A percentile compares a stretch with the other conserved stretches of the same genome.
These are phyloP conservation scores for Hemisphaericaspora xylofermentans DNA, from an alignment of 1,139 yeast genomes.

Conservation along the genomic window DNA sequence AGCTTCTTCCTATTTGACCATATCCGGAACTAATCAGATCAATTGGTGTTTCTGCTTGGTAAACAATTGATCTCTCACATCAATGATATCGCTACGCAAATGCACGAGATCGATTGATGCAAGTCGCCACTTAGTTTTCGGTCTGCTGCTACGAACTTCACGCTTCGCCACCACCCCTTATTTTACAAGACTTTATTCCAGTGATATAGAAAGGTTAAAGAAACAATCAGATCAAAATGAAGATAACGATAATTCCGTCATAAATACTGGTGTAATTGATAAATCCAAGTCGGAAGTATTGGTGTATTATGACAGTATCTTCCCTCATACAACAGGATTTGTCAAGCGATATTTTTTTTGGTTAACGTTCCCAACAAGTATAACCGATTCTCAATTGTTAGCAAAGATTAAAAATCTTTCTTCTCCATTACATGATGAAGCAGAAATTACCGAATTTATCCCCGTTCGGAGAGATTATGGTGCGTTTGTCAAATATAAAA, in stretches of 20 bases:
- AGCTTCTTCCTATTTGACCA: too few relatives aligned
- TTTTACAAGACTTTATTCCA: conserved; percentile 17
- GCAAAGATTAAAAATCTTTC: conserved; percentile 24
- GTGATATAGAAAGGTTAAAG: conserved; percentile 35
- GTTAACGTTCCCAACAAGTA: conserved; percentile 19
- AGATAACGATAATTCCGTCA: conserved; percentile 31
- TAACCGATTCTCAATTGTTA: conserved; percentile 19
- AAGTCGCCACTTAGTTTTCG: too few relatives aligned
- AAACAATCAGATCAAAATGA: conserved; percentile 34
- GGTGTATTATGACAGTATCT: conserved; percentile 41
- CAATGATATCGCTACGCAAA: background rate
- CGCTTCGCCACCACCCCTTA: background rate
- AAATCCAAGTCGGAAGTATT: conserved; percentile 32
- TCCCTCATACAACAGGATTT: conserved; percentile 25
- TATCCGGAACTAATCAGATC: background rate
- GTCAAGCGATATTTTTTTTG: conserved; percentile 23
- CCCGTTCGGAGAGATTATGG: conserved; percentile 87
- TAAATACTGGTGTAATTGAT: conserved; percentile 47
- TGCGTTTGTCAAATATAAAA: conserved; percentile 75
- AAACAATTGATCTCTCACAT: background rate
- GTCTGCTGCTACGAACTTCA: too few relatives aligned
- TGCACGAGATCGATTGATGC: background rate
- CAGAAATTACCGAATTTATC: conserved; percentile 46
- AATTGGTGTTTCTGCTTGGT: background rate
- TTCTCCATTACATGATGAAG: conserved; percentile 32